Evolutionary conservation across 768 basidiomycete species (phyloP), one percentile per base, ranked within the genome.

Genomic region (Trametopsis cervina): DNA sequence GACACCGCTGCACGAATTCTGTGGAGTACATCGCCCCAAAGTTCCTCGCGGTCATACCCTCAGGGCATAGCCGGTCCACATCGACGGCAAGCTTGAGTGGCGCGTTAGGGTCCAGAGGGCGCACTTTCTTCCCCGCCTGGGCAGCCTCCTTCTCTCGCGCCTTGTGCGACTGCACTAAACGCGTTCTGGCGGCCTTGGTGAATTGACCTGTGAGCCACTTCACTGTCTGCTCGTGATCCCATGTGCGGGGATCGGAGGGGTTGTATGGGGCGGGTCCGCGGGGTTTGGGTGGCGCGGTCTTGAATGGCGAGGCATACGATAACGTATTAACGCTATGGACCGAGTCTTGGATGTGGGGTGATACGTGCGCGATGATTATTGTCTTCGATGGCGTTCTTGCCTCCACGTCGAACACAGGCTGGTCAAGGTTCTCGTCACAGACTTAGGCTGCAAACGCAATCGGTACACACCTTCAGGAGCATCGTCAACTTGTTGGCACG

Each of bases 361-460:
- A 68, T 13, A 66, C 63, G 48, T 68, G 66, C 6, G 66, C 66
- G 52, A 68, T 65, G 53, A 68, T 59, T 43, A 66, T 52, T 3
- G 65, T 56, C 49, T 54, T 58, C 20, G 61, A 60, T 2, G 58
- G 62, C 44, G 60, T 62, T 9, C 63, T 55, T 7, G 59, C 57
- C 46, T 68, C 66, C 35, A 64, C 56, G 55, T 68, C 66, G 50
- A 66, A 68, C 17, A 68, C 65, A 17, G 66, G 61, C 66, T 67
- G 48, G 3, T 18, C 29, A 26, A 39, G 7, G 29, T 23, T 10
- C 10, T 35, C 10, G 10, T 10, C 33, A 35, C 17, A 35, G n/a
- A 17, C 33, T 10, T 35, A 17, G 10, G 10, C 17, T n/a, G 33
- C 33, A 10, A 35, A 35, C 33, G n/a, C 17, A 43, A 36, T 18